Percentiles rank a stretch among this genome's conserved stretches.
Conservation (phyloP, 2,329 filamentous ascomycete species). For the Chaetomium strumarium region DNA sequence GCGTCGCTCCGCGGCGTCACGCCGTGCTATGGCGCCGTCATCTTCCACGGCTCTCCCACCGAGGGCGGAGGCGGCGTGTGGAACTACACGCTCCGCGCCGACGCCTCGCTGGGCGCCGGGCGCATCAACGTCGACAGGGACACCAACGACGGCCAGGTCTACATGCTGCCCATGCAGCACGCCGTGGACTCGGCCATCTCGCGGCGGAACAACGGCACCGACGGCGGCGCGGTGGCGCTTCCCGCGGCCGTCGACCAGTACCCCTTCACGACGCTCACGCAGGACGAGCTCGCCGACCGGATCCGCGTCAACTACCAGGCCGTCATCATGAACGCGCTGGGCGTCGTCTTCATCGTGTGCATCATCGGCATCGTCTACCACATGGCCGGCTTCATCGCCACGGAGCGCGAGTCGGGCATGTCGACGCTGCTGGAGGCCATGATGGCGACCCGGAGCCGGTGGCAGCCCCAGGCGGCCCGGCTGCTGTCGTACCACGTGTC, state of each 20-base stretch:
- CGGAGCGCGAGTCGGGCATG: slow-evolving; percentile 81
- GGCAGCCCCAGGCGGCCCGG: slow-evolving; percentile 73
- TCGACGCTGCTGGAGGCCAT: slow-evolving; percentile 85
- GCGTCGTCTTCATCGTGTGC: slow-evolving; percentile 70
- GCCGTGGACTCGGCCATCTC: slow-evolving; percentile 70
- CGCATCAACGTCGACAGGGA: slow-evolving; percentile 58
- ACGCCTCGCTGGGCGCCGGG: slow-evolving; percentile 61
- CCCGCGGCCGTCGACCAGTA: slow-evolving; percentile 54
- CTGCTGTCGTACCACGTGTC: slow-evolving; percentile 73
- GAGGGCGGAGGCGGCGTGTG: slow-evolving; percentile 63
- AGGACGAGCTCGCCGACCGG: slow-evolving; percentile 56
- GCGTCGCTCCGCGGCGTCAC: slow-evolving; percentile 59
- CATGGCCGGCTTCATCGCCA: slow-evolving; percentile 76
- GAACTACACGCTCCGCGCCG: slow-evolving; percentile 82
- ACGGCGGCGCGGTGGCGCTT: slow-evolving; percentile 7
- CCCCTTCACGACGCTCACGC: slow-evolving; percentile 67
- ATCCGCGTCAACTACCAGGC: slow-evolving; percentile 68
- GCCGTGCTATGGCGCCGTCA: slow-evolving; percentile 64
- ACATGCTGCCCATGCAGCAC: slow-evolving; percentile 71
- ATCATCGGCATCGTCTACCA: slow-evolving; percentile 82
- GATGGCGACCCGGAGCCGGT: slow-evolving; percentile 70
- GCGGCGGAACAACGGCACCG: slow-evolving; percentile 31
- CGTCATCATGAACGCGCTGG: slow-evolving; percentile 69
- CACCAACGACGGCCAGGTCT: slow-evolving; percentile 71
- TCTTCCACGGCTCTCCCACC: slow-evolving; percentile 67